Evolutionary conservation across 306 rosid species (phyloP), one percentile per base, ranked within the genome.

Genomic region (Hylodesmum podocarpum): DNA sequence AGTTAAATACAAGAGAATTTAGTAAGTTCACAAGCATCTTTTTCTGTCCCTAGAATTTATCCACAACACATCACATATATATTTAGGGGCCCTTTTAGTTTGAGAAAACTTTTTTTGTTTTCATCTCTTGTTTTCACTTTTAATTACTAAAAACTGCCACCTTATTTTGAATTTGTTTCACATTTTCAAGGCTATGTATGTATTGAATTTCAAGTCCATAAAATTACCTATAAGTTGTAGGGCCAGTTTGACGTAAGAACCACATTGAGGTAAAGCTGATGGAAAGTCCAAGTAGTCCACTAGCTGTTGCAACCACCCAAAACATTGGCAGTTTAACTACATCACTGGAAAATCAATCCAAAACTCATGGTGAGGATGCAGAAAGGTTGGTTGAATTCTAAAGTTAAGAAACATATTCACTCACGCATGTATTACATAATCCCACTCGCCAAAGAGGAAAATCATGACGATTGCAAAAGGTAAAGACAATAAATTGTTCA

Each of bases 181-280:
- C n/a, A n/a, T n/a, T n/a, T n/a, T n/a, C 37, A 8, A n/a, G 58
- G 19, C 29, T 11, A 46, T 47, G 11, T 2, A 1, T 49, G 59
- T 6, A 59, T 75, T 43, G 37, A 70, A 65, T 70, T 39, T 67
- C 28, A 72, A 67, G 36, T 59, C 8, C 40, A 67, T 15, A 70
- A 43, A 34, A 8, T 34, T 86, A 94, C 98, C 95, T 87, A 54
- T 92, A 94, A 15, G 95, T 92, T 69, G 98, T 94, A 43, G 98
- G 96, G 59, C 96, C 86, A 69, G 97, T 92, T 84, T 92, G 98
- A 76, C 79, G 93, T 46, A 90, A 83, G 85, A 94, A 94, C 98
- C 98, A 92, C 91, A 90, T 89, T 37, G 98, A 94, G 53, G 96
- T 89, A 78, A 94, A 92, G 89, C 97, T 94, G 59, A 92, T 94